These are phyloP conservation scores for Sanghuangporus sanghuang DNA, from an alignment of 1,284 basidiomycete species.

Conservation along the genomic window DNA sequence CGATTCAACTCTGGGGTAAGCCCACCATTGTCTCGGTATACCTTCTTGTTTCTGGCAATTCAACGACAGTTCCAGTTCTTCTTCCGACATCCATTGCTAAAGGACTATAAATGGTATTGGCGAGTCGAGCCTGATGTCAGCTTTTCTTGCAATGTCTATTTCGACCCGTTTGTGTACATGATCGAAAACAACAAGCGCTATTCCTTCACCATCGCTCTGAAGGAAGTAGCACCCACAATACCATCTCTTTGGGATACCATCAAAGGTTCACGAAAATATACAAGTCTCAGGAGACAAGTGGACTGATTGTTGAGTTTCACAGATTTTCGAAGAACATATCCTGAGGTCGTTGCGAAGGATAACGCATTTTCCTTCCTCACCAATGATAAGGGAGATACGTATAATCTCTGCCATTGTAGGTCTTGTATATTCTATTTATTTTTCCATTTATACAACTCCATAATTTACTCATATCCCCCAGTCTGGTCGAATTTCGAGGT, in stretches of 20 bases:
- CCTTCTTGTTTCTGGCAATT: neutral
- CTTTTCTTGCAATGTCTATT: conserved; percentile 68
- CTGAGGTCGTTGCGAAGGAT: conserved; percentile 56
- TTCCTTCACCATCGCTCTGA: conserved; percentile 67
- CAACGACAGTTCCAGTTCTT: conserved; percentile 35
- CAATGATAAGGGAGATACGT: conserved; percentile 55
- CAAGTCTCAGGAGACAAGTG: neutral
- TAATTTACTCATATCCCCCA: conserved; percentile 22
- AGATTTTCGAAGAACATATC: conserved; percentile 61
- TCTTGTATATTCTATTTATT: neutral
- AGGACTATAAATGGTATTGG: conserved; percentile 57
- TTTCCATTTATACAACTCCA: conserved; percentile 32
- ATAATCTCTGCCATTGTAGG: conserved; percentile 75
- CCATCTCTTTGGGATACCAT: conserved; percentile 69
- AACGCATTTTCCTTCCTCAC: conserved; percentile 70
- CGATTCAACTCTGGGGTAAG: conserved; percentile 49
- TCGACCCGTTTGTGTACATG: conserved; percentile 77
- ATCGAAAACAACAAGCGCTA: conserved; percentile 59
- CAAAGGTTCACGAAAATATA: conserved; percentile 30
- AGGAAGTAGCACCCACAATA: conserved; percentile 72
- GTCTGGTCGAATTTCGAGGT: conserved; percentile 82
- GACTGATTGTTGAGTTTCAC: neutral
- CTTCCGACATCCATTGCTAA: conserved; percentile 43
- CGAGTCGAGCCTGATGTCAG: conserved; percentile 70
- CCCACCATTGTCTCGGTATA: neutral